phyloP scores from a whole-genome alignment of 768 basidiomycete genomes.

The Pleurotus djamor region DNA sequence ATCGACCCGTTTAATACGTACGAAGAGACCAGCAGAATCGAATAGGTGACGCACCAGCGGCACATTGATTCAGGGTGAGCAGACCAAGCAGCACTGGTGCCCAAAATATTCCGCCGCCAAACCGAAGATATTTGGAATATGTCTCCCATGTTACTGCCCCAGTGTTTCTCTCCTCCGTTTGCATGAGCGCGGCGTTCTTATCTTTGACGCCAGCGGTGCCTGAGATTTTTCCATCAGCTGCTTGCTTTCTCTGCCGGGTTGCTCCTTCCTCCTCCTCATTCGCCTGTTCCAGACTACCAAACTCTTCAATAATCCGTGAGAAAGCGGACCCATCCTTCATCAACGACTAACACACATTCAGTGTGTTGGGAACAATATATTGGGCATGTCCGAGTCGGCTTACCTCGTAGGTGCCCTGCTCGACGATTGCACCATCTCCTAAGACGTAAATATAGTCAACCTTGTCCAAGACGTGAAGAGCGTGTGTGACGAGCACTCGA shows the following conservation, averaged over 20 bases:
- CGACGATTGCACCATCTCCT: constrained; percentile 55
- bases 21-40: neutral
- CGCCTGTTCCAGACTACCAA: constrained; percentile 38
- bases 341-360: constrained; percentile 32
- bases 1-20: neutral
- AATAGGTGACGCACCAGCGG: constrained; percentile 36
- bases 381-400: constrained; percentile 1
- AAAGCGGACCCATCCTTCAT: constrained; percentile 41
- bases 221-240: constrained; percentile 1
- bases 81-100: constrained; percentile 41
- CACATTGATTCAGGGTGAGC: constrained; percentile 44
- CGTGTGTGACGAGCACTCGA: constrained; percentile 61
- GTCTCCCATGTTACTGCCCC: constrained; percentile 50
- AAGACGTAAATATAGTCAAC: constrained; percentile 66
- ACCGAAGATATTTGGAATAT: constrained; percentile 45
- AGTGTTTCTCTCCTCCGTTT: constrained; percentile 53
- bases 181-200: constrained; percentile 35
- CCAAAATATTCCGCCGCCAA: constrained; percentile 48
- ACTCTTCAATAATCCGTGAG: constrained; percentile 52
- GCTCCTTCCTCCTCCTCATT: constrained; percentile 21
- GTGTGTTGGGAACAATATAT: neutral
- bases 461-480: constrained; percentile 55
- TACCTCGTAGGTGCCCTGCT: constrained; percentile 61
- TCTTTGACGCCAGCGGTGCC: constrained; percentile 19
- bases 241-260: neutral